Evolutionary conservation across 495 filamentous ascomycete species (phyloP), one percentile per base, ranked within the genome.

Genomic region (Lichina pygmaea): DNA sequence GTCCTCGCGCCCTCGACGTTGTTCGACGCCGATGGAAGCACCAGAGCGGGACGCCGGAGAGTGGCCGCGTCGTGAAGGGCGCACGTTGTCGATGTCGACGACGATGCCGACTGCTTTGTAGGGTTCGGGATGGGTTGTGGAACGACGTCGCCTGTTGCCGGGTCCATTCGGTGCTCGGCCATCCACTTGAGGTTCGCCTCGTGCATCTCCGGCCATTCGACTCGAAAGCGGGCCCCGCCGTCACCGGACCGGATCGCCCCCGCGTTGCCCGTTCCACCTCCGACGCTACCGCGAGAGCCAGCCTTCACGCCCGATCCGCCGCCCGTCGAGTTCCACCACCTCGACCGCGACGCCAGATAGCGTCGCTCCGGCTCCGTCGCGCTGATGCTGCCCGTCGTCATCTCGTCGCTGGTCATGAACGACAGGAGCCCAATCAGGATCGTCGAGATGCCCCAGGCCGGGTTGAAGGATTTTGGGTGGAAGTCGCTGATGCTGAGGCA

Each of bases 361-460:
- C 73, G 76, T 33, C 89, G 73, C 63, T 95, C 85, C 11, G 67
- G 60, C 38, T 86, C 77, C 7, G 73, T 72, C 7, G 77, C 81
- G 34, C 74, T 74, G n/a, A 97, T 73, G 38, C 75, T 82, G 5
- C 89, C 89, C 0, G 91, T 95, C 1, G 89, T 97, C 86, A 95
- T 94, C 62, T 97, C 89, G 54, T 97, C 86, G 49, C 78, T 82
- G 4, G 86, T 95, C 89, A 97, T 97, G 59, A 97, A 97, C 38
- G 78, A 85, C 46, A 94, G 66, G 13, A 97, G 66, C 37, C 89
- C 89, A 49, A 93, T 93, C 15, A 97, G 65, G 52, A 97, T 97
- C 4, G 89, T 97, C 40, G 76, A 83, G 9, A 95, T 89, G 52
- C 92, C 84, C 89, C 89, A 97, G n/a, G 89, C 86, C 8, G 89